Evolutionary conservation across 2,329 filamentous ascomycete species (phyloP), one percentile per base, ranked within the genome.

Genomic region (Coniochaeta sp.): DNA sequence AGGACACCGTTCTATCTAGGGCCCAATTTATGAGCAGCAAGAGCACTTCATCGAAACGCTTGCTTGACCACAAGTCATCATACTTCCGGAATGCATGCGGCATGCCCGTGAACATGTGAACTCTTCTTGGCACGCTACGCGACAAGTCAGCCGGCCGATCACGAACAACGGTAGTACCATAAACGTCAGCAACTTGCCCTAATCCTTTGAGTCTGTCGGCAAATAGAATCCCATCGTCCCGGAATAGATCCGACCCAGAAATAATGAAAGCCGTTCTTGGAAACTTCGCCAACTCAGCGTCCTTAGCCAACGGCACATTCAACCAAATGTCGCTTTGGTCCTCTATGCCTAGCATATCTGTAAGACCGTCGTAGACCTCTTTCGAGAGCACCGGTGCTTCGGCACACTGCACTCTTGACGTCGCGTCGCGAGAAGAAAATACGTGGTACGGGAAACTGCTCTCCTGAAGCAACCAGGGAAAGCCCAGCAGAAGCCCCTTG

Each of bases 401-500:
- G 6, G 72, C 71, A 62, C 74, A 74, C 59, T 78, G 71, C 33
- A 68, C 65, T 34, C 70, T 72, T 4, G 75, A 77, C 2, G 76
- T 77, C 22, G 74, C 63, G 6, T 71, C 68, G 0, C 65, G 71
- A 33, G 70, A 69, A 22, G 67, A 69, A 59, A 79, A 70, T 58
- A 74, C 57, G 11, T 75, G 66, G 17, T 63, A 67, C 1, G 69
- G 69, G 52, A 66, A 68, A 26, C 63, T 66, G n/a, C 67, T 62
- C 3, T 55, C 33, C 55, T 70, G 67, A 24, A 80, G 70, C 17
- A 82, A 59, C 36, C 71, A 73, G 0, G 77, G 77, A 14, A 80
- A 78, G 64, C 74, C 74, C 1, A 81, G 67, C 0, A 80, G 67
- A 63, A 80, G 79, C 0, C 80, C 81, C 4, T 71, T 71, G 64